These are phyloP conservation scores for Cadophora sp. DNA, from an alignment of 2,329 filamentous ascomycete species.

Conservation along the genomic window DNA sequence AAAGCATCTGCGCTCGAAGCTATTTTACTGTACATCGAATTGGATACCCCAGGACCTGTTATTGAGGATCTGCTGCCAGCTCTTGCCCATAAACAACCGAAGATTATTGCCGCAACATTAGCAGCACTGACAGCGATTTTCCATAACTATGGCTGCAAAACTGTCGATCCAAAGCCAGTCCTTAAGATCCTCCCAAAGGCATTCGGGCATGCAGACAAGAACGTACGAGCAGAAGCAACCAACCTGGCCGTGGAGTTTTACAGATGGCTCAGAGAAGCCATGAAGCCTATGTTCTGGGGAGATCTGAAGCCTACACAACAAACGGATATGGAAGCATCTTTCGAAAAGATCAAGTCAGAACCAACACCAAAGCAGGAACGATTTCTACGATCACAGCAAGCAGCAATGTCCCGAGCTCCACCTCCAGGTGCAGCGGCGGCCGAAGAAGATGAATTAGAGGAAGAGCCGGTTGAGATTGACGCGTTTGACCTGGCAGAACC, in stretches of 20 bases:
- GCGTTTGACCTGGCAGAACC: slow-evolving; percentile 84
- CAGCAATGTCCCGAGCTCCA: slow-evolving; percentile 74
- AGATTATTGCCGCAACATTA: slow-evolving; percentile 80
- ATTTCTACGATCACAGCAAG: slow-evolving; percentile 87
- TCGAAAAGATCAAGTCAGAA: slow-evolving; percentile 91
- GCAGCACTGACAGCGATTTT: slow-evolving; percentile 82
- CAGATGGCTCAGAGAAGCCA: slow-evolving; percentile 94
- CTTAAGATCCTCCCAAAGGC: slow-evolving; percentile 88
- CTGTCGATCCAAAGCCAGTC: slow-evolving; percentile 89
- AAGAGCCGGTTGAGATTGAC: slow-evolving; percentile 73
- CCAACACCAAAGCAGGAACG: slow-evolving; percentile 88
- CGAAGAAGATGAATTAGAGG: slow-evolving; percentile 63
- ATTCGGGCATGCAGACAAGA: slow-evolving; percentile 97
- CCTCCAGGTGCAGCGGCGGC: slow-evolving; percentile 62
- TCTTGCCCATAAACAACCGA: slow-evolving; percentile 87
- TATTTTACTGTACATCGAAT: slow-evolving; percentile 85
- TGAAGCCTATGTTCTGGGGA: slow-evolving; percentile 97
- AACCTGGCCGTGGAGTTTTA: slow-evolving; percentile 93
- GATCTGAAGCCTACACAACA: slow-evolving; percentile 97
- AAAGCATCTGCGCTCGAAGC: slow-evolving; percentile 89
- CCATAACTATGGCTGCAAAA: slow-evolving; percentile 94
- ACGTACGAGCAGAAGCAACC: slow-evolving; percentile 92
- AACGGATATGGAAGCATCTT: slow-evolving; percentile 89
- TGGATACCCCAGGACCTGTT: slow-evolving; percentile 84
- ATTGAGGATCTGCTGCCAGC: slow-evolving; percentile 89